phyloP scores from a whole-genome alignment of 2,329 filamentous ascomycete genomes.

The Neurospora sp. region DNA sequence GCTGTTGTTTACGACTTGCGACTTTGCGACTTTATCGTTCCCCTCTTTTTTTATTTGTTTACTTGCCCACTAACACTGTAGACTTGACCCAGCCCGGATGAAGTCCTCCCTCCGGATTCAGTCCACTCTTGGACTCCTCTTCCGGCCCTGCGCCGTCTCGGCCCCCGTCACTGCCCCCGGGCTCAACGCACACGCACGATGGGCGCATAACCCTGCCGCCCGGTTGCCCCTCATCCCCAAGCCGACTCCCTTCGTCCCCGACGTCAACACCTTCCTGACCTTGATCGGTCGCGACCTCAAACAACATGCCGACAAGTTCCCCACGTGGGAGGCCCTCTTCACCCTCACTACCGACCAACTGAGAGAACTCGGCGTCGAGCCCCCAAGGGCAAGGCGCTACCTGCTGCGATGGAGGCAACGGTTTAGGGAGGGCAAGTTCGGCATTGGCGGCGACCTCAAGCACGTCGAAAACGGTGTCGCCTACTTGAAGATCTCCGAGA shows the following conservation, averaged over 20 bases:
- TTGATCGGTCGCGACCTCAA: slow-evolving; percentile 82
- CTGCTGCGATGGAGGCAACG: slow-evolving; percentile 80
- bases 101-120: slow-evolving; percentile 19
- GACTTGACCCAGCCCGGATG: slow-evolving; percentile 15
- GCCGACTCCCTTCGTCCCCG: slow-evolving; percentile 77
- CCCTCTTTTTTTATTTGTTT: background rate
- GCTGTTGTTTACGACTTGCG: background rate
- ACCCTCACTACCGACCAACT: slow-evolving; percentile 67
- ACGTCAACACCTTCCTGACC: slow-evolving; percentile 75
- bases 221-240: slow-evolving; percentile 41
- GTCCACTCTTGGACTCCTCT: slow-evolving; percentile 18
- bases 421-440: slow-evolving; percentile 67
- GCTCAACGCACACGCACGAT: slow-evolving; percentile 28
- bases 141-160: slow-evolving; percentile 22
- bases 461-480: slow-evolving; percentile 53
- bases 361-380: slow-evolving; percentile 76
- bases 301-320: slow-evolving; percentile 76
- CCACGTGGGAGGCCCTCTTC: slow-evolving; percentile 86
- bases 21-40: background rate
- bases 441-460: slow-evolving; percentile 72
- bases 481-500: slow-evolving; percentile 37
- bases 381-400: slow-evolving; percentile 71
- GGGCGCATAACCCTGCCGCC: slow-evolving; percentile 30
- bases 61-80: slow-evolving; percentile 5
- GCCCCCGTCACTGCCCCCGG: slow-evolving; percentile 15